A percentile compares a stretch with the other conserved stretches of the same genome.
These are phyloP conservation scores for Fistulifera solaris DNA, from an alignment of 108 stramenopile genomes.

Conservation along the genomic window DNA sequence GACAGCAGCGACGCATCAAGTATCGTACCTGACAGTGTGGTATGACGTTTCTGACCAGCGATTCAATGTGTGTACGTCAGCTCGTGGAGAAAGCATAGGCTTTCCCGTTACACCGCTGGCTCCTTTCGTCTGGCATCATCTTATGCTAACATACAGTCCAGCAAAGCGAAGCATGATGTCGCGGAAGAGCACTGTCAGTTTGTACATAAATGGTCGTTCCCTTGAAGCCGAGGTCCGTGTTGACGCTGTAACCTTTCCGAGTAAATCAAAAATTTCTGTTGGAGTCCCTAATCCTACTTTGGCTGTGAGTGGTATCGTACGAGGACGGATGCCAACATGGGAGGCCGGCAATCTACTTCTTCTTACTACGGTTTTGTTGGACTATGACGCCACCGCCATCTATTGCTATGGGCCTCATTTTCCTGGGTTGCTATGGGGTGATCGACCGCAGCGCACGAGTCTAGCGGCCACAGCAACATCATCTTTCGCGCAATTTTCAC, in stretches of 20 bases:
- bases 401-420: conserved; percentile 75
- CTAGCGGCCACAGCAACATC: conserved; percentile 75
- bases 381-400: conserved; percentile 75
- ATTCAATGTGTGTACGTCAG: conserved; percentile 67
- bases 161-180: conserved; percentile 67
- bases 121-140: conserved; percentile 78
- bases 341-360: conserved; percentile 69
- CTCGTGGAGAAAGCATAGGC: conserved; percentile 48
- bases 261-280: conserved; percentile 59
- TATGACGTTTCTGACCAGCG: conserved; percentile 57
- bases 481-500: conserved; percentile 66
- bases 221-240: conserved; percentile 72
- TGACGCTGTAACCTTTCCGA: conserved; percentile 68
- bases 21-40: conserved; percentile 64
- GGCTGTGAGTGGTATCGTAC: conserved; percentile 60
- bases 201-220: conserved; percentile 74
- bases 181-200: conserved; percentile 50
- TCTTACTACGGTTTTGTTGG: conserved; percentile 53
- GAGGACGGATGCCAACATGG: conserved; percentile 67
- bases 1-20: conserved; percentile 25
- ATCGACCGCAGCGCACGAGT: conserved; percentile 76
- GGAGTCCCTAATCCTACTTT: conserved; percentile 73
- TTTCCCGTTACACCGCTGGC: conserved; percentile 75
- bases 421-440: conserved; percentile 80
- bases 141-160: conserved; percentile 72